A percentile compares a stretch with the other conserved stretches of the same genome.
These are phyloP conservation scores for Tubosaeta brunneosetosa DNA, from an alignment of 768 basidiomycete species.

Conservation along the genomic window DNA sequence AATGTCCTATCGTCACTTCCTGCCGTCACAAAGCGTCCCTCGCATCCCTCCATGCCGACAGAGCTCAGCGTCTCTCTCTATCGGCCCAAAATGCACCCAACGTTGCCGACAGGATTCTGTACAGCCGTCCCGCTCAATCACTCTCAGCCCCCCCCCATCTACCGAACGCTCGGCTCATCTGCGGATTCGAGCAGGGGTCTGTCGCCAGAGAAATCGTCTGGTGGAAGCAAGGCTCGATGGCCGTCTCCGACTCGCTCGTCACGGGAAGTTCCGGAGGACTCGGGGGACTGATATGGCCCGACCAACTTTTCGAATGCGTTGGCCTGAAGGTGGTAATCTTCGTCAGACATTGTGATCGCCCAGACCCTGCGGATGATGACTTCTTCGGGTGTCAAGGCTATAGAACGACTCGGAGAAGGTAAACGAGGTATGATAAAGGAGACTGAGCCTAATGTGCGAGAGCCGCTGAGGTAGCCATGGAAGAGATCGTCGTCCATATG, in stretches of 20 bases:
- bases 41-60: too few relatives aligned
- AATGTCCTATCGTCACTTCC: too few relatives aligned
- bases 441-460: conserved; percentile 1
- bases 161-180: too few relatives aligned
- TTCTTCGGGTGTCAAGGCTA: conserved; percentile 17
- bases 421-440: conserved; percentile 26
- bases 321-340: neutral
- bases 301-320: neutral
- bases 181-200: too few relatives aligned
- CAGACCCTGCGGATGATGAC: conserved; percentile 19
- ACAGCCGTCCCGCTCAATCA: too few relatives aligned
- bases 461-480: neutral
- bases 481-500: conserved; percentile 4
- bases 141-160: too few relatives aligned
- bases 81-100: too few relatives aligned
- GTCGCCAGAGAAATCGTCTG: neutral
- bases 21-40: too few relatives aligned
- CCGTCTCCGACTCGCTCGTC: conserved; percentile 7
- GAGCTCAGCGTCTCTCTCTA: too few relatives aligned
- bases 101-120: too few relatives aligned
- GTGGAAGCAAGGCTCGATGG: conserved; percentile 7
- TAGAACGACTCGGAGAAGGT: conserved; percentile 18
- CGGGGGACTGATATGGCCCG: neutral
- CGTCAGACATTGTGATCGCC: conserved; percentile 15
- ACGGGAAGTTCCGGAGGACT: neutral